Conservation (phyloP, 495 filamentous ascomycete genomes). For the Lineolata rhizophorae region DNA sequence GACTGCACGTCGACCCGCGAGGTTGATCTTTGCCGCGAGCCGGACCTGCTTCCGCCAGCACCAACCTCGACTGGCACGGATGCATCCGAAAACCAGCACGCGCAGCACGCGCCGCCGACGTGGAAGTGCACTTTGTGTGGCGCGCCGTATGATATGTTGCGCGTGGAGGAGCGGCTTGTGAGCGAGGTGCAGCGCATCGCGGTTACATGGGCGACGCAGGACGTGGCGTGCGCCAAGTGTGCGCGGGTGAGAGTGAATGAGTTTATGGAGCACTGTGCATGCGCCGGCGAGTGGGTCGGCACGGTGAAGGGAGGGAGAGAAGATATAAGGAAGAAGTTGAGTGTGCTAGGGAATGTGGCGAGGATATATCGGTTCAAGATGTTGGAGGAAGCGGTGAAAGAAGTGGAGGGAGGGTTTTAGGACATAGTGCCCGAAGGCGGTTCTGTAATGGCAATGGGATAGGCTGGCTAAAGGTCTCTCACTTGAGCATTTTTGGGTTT, state of each 20-base stretch:
- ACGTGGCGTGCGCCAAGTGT: slow-evolving; percentile 64
- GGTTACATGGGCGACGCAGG: slow-evolving; percentile 70
- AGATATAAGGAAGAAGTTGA: too few relatives aligned
- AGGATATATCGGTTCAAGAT: too few relatives aligned
- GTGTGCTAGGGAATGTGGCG: too few relatives aligned
- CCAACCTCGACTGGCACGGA: neutral
- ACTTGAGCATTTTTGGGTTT: too few relatives aligned
- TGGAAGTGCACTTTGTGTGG: slow-evolving; percentile 70
- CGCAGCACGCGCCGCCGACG: slow-evolving; percentile 12
- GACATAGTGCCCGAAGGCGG: too few relatives aligned
- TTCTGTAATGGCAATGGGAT: too few relatives aligned
- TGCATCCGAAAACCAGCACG: neutral
- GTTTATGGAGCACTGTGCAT: slow-evolving; percentile 92
- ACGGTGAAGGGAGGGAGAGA: too few relatives aligned
- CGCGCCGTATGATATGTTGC: slow-evolving; percentile 48
- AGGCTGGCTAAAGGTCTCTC: too few relatives aligned
- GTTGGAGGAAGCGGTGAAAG: too few relatives aligned
- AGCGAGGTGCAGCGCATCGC: slow-evolving; percentile 50
- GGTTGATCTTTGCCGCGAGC: slow-evolving; percentile 81
- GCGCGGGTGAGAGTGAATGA: slow-evolving; percentile 53
- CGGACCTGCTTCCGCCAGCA: slow-evolving; percentile 34
- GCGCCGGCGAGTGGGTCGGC: slow-evolving; percentile 71
- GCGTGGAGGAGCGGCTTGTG: slow-evolving; percentile 67
- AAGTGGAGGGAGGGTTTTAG: too few relatives aligned
- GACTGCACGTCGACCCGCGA: slow-evolving; percentile 75